Conservation (phyloP, 1,139 yeast species). For the Sugiyamaella grinbergsii region DNA sequence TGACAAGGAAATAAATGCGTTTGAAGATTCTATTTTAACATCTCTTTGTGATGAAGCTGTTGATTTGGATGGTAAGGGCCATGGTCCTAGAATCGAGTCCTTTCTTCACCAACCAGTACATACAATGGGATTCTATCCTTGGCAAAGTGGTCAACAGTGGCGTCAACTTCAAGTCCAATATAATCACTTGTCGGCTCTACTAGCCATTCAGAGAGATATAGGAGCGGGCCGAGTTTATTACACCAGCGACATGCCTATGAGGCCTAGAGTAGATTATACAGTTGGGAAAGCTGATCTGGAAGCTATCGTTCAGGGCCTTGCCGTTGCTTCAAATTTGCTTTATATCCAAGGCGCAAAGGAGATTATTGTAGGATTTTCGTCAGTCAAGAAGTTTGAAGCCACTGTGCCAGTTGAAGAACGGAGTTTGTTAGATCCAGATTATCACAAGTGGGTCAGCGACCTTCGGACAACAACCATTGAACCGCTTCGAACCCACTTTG, state of each 20-base stretch:
- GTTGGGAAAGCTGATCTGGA: slow-evolving; percentile 50
- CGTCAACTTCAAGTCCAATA: slow-evolving; percentile 48
- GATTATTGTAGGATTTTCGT: slow-evolving; percentile 47
- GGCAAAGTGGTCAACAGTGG: slow-evolving; percentile 46
- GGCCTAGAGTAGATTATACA: slow-evolving; percentile 48
- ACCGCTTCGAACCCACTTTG: slow-evolving; percentile 45
- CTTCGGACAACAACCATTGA: slow-evolving; percentile 42
- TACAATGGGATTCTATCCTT: slow-evolving; percentile 49
- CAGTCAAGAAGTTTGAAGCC: slow-evolving; percentile 48
- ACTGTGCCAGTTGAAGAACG: slow-evolving; percentile 50
- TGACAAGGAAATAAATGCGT: slow-evolving; percentile 41
- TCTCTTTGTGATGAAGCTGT: slow-evolving; percentile 53
- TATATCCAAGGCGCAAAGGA: slow-evolving; percentile 56
- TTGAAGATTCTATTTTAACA: slow-evolving; percentile 53
- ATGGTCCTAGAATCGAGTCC: slow-evolving; percentile 60
- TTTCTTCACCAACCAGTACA: slow-evolving; percentile 52
- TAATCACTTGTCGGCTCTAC: slow-evolving; percentile 48
- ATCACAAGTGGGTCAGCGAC: slow-evolving; percentile 49
- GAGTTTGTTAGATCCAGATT: slow-evolving; percentile 50
- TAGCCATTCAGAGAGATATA: slow-evolving; percentile 55
- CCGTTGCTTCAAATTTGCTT: slow-evolving; percentile 51
- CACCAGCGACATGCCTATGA: slow-evolving; percentile 47
- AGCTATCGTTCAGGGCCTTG: slow-evolving; percentile 48
- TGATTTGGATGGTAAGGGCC: slow-evolving; percentile 58
- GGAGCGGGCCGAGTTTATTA: slow-evolving; percentile 42